Base-by-base conservation (phyloP, 2,329 filamentous ascomycete genomes). In the Elsinoe arachidis region DNA sequence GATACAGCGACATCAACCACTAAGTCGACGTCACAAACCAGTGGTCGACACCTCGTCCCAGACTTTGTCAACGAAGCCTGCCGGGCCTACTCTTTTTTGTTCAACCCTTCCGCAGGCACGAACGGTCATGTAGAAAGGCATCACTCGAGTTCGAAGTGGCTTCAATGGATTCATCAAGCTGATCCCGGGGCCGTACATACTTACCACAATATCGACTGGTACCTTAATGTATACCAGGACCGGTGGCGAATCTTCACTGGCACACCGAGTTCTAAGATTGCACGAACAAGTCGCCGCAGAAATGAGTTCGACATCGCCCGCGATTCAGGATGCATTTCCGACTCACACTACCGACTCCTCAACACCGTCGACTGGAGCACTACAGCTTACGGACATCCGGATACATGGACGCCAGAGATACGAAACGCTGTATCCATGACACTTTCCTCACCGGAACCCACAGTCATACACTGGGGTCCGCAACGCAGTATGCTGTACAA, bases 401-500 rank as follows among this genome's bases (percentile, higher is more conserved):
- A 57, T n/a, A 23, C 39, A 35, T 60, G 58, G 58, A 33, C 39
- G n/a, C 12, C 52, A 19, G 58, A 60, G 21, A 10, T 58, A 12
- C 35, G 55, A 19, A 30, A 57, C 15, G 35, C 49, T 0, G 43
- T 54, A 2, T 33, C 58, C 11, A 26, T 57, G n/a, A 34, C 49
- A 26, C 52, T 60, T 38, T 33, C 37, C 21, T 55, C 23, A 34
- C 56, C 56, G 5, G 53, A 60, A n/a, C 56, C 56, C 0, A 21
- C 34, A 17, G 38, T 55, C 10, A 26, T 60, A 7, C n/a, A 58
- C 23, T 60, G 34, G 15, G 59, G 59, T 34, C 56, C 56, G 5
- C 34, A 59, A 1, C 34, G 55, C 11, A 51, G 57, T 2, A 56
- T 63, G 15, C 59, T 66, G 10, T 66, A 64, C 58, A 66, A 66